These are phyloP conservation scores for Apiospora sp. DNA, from an alignment of 2,329 filamentous ascomycete species.

Conservation along the genomic window DNA sequence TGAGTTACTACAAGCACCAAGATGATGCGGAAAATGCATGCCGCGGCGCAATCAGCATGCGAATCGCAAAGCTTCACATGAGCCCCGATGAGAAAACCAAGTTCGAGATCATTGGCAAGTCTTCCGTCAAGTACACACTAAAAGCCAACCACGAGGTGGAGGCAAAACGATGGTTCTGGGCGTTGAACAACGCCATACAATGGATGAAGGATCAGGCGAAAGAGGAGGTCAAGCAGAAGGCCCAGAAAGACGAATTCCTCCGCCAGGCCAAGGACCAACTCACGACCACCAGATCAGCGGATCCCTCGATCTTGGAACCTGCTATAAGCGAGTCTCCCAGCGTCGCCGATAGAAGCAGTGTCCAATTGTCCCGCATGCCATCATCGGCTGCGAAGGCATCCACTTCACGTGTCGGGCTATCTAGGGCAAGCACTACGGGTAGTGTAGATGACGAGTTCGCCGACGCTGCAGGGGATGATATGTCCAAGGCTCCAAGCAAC, in stretches of 20 bases:
- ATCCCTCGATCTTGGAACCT: conserved; percentile 53
- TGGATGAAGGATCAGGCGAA: conserved; percentile 97
- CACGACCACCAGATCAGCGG: conserved; percentile 52
- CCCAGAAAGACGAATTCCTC: conserved; percentile 77
- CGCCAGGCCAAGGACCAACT: conserved; percentile 83
- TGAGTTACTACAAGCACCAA: conserved; percentile 99
- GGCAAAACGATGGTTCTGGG: conserved; percentile 99
- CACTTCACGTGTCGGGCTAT: conserved; percentile 41
- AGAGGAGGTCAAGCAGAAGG: conserved; percentile 82
- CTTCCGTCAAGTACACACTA: conserved; percentile 96
- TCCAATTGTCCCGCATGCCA: conserved; percentile 53
- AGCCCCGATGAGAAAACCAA: conserved; percentile 96
- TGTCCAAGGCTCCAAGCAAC: conserved; percentile 45
- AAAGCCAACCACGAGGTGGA: conserved; percentile 99
- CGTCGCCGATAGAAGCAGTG: conserved; percentile 56
- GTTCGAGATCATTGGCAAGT: conserved; percentile 98
- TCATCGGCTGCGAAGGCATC: conserved; percentile 46
- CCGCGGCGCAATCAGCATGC: conserved; percentile 98
- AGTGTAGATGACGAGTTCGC: conserved; percentile 61
- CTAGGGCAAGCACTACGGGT: conserved; percentile 54
- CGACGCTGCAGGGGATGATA: conserved; percentile 52
- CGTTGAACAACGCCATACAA: conserved; percentile 97
- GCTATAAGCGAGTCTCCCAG: conserved; percentile 61
- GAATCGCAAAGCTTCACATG: conserved; percentile 93
- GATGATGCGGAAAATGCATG: conserved; percentile 96